Evolutionary conservation across 2,329 filamentous ascomycete species (phyloP), one percentile per base, ranked within the genome.

Genomic region (Chrysosporium keratinophilum): DNA sequence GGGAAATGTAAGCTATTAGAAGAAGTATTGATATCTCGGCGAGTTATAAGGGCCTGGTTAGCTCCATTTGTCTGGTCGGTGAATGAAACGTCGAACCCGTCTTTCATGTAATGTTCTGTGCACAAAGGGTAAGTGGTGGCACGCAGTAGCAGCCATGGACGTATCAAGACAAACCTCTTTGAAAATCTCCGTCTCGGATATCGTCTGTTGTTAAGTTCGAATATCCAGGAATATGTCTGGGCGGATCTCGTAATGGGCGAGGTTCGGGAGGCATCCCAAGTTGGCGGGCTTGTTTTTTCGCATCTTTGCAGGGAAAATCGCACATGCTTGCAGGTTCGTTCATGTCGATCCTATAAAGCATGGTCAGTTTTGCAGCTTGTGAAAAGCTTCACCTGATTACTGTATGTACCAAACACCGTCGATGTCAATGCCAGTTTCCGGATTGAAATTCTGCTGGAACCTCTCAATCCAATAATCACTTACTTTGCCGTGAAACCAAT

Each of bases 1-100:
- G 87, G 87, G 60, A 83, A 76, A 62, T 88, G 81, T 54, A 91
- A 69, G 61, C 89, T 78, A 17, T 87, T 78, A 11, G 74, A 15
- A 20, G 2, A 5, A 37, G 44, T n/a, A 11, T 23, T 23, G 41
- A 9, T 23, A 34, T 47, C 15, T 23, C 44, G 44, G 31, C 15
- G n/a, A 14, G n/a, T 3, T 35, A 47, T n/a, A 35, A 17, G 5
- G 17, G n/a, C 23, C 5, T 10, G 6, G 10, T 15, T 17, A 28
- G 2, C 10, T 47, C 31, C 31, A 10, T 47, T 11, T 11, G 44
- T 5, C 31, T 47, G 44, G 28, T 47, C 35, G 6, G 12, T 35
- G n/a, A 47, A 47, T 35, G 44, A 47, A 19, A 37, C 9, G 17
- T 47, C 44, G 10, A 35, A 19, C 15, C 14, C 41, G 23, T 43